These are phyloP conservation scores for Nothomitra cinnamomea DNA, from an alignment of 2,329 filamentous ascomycete species.

Conservation along the genomic window DNA sequence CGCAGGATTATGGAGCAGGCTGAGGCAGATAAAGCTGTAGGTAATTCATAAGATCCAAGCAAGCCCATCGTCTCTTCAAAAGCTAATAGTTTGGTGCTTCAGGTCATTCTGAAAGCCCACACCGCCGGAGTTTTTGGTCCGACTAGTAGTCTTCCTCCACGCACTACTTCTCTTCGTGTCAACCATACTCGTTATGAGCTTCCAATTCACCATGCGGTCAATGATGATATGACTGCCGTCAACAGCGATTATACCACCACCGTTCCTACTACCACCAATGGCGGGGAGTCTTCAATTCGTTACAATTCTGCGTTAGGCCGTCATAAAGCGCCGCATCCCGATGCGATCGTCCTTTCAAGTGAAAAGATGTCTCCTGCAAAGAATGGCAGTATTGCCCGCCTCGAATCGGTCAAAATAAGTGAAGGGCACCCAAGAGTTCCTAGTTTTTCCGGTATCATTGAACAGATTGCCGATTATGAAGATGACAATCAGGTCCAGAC, in stretches of 20 bases:
- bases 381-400: not conserved
- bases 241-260: not conserved
- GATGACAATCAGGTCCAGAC: not conserved
- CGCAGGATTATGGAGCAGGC: not conserved
- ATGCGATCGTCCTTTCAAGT: not conserved
- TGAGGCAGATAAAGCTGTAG: not conserved
- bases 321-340: not conserved
- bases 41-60: not conserved
- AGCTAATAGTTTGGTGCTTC: not conserved
- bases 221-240: too few relatives aligned
- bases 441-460: not conserved
- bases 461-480: not conserved
- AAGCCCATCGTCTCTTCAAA: not conserved
- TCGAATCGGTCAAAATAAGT: not conserved
- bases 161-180: not conserved
- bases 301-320: not conserved
- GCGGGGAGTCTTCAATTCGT: not conserved
- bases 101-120: not conserved
- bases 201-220: not conserved
- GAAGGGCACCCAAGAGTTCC: not conserved
- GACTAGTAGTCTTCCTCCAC: not conserved
- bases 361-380: constrained; percentile 2
- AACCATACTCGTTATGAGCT: not conserved
- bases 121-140: not conserved
- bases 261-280: not conserved